Base-by-base conservation (phyloP, 2,329 filamentous ascomycete genomes). In the Trichoderma cornu-damae region DNA sequence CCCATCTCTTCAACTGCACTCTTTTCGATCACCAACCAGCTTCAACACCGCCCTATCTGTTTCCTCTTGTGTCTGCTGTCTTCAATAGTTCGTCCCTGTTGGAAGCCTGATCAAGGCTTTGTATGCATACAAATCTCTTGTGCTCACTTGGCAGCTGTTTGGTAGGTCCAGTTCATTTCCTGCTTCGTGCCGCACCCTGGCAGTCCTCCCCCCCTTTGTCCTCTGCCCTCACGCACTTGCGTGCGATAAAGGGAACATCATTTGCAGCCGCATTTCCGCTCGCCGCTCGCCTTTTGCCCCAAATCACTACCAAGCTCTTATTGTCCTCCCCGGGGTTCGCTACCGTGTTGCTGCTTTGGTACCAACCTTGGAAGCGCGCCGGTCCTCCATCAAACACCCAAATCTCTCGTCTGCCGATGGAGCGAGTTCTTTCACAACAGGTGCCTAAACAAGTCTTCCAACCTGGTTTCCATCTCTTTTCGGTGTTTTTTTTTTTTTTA, bases 61-160 rank as follows among this genome's bases (percentile, higher is more conserved):
- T 44, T 42, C 47, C 57, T 54, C 53, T 46, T 56, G 52, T 43
- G 38, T 55, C 53, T 46, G 47, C 50, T 53, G 37, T 56, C 30
- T 46, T 54, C 51, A 35, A 46, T 54, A 43, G 40, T 47, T 22
- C 16, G n/a, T 58, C 57, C 47, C 35, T 61, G 46, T 66, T 68
- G 62, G 62, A 62, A 62, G 61, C 57, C 63, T 61, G 34, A 44
- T 52, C 54, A 58, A 60, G 64, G 59, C 58, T 65, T 69, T 74
- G 66, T 75, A 76, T 74, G 70, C 61, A 68, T 75, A 75, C 65
- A 63, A 58, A 57, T 70, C 68, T 67, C 67, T 67, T 65, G 68
- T 68, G 66, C 66, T 68, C 64, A 59, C 52, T 59, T 62, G 63
- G 60, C 62, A 62, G 55, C 61, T 66, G 61, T 63, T 65, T 61